Conservation (phyloP, 495 filamentous ascomycete genomes). For the Lentithecium fluviatile region DNA sequence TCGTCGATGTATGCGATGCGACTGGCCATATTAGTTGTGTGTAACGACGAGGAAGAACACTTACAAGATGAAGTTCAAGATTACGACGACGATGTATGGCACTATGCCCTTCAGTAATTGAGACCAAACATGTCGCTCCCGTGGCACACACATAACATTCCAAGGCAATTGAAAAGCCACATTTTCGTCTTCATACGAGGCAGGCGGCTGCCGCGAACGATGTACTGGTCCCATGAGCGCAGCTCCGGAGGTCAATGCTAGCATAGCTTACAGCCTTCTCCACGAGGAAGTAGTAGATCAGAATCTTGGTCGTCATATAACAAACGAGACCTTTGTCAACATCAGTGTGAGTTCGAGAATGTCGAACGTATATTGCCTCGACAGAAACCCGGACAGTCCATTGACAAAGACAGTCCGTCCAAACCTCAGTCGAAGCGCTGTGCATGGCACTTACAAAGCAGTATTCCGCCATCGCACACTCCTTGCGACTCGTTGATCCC, state of each 20-base stretch:
- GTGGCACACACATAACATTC: conserved; percentile 48
- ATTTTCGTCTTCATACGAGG: conserved; percentile 50
- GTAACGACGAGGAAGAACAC: background rate
- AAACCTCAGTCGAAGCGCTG: too few relatives aligned
- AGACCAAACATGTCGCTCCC: background rate
- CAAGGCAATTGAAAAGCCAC: conserved; percentile 55
- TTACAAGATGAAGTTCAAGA: conserved; percentile 54
- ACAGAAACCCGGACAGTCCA: too few relatives aligned
- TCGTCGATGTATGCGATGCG: conserved; percentile 49
- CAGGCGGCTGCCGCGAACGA: conserved; percentile 47
- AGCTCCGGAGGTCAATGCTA: background rate
- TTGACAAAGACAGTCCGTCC: too few relatives aligned
- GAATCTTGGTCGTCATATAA: conserved; percentile 56
- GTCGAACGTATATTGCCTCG: too few relatives aligned
- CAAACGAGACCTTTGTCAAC: conserved; percentile 37
- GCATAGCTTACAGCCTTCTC: conserved; percentile 52
- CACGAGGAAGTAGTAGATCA: conserved; percentile 55
- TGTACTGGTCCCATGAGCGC: conserved; percentile 42
- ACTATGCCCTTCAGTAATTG: conserved; percentile 36
- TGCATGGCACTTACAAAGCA: conserved; percentile 45
- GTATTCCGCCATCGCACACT: conserved; percentile 51
- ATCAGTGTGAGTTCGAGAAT: too few relatives aligned
- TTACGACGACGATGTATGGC: conserved; percentile 48
- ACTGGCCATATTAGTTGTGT: conserved; percentile 29
- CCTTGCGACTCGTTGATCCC: conserved; percentile 46